These are phyloP conservation scores for Carex sylvatica DNA, from an alignment of 202 grass and related monocot species.

Conservation along the genomic window DNA sequence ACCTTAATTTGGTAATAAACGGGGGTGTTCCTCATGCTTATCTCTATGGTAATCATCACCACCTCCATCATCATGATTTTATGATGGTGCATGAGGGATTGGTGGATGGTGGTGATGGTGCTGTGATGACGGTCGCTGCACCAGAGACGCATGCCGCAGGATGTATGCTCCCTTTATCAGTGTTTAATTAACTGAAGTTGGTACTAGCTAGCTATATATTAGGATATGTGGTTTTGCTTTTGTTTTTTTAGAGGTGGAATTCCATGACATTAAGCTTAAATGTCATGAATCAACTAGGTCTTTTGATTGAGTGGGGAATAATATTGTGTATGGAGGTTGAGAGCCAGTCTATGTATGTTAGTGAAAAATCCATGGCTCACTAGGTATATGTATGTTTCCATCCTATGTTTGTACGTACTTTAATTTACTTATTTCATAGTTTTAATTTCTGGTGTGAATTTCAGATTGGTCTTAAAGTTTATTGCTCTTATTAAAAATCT, in stretches of 20 bases:
- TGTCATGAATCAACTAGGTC: slow-evolving; percentile 28
- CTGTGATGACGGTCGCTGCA: slow-evolving; percentile 38
- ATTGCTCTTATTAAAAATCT: no score
- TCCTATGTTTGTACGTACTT: slow-evolving; percentile 21
- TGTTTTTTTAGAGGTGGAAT: background rate
- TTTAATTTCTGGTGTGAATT: background rate
- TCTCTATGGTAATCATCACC: background rate
- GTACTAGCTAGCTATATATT: slow-evolving; percentile 10
- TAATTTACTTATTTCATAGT: background rate
- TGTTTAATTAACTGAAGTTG: slow-evolving; percentile 53
- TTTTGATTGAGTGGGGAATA: slow-evolving; percentile 10
- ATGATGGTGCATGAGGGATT: slow-evolving; percentile 31
- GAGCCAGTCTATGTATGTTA: slow-evolving; percentile 13
- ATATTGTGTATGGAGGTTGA: slow-evolving; percentile 28
- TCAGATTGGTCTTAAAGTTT: background rate
- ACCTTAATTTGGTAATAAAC: slow-evolving; percentile 32
- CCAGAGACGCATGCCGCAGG: slow-evolving; percentile 48
- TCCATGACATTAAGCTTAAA: slow-evolving; percentile 17
- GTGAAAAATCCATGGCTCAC: slow-evolving; percentile 4
- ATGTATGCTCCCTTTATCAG: slow-evolving; percentile 75
- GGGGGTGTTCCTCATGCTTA: background rate
- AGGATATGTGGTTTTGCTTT: background rate
- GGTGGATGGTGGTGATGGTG: slow-evolving; percentile 36
- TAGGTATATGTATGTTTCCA: slow-evolving; percentile 7
- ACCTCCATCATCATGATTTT: slow-evolving; percentile 16